Percentiles rank a stretch among this genome's conserved stretches.
phyloP scores from a whole-genome alignment of 805 yeast species.

The Teunomyces barrocoloradensis region DNA sequence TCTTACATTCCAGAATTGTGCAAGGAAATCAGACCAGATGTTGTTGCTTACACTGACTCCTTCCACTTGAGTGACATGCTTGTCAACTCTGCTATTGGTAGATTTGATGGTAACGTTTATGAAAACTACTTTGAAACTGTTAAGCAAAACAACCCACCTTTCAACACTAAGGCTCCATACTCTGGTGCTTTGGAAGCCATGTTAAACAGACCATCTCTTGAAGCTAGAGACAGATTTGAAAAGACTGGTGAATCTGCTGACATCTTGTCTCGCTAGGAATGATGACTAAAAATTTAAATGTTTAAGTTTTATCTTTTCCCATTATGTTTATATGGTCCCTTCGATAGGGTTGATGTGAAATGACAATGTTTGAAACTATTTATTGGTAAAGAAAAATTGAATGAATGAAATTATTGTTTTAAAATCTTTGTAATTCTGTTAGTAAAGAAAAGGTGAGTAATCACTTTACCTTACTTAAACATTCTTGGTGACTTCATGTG shows the following conservation, averaged over 20 bases:
- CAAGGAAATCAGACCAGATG: constrained; percentile 51
- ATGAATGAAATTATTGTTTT: background rate
- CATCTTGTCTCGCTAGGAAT: constrained; percentile 13
- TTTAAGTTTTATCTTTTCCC: background rate
- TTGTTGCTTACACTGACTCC: constrained; percentile 78
- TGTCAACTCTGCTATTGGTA: constrained; percentile 81
- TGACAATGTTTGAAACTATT: background rate
- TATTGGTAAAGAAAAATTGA: background rate
- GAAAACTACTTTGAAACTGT: constrained; percentile 67
- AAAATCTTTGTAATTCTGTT: background rate
- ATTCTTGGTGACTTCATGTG: too few species aligned
- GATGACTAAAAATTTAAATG: background rate
- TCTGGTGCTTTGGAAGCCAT: constrained; percentile 34
- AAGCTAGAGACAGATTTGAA: constrained; percentile 34
- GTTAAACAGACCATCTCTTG: constrained; percentile 32
- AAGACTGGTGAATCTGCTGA: constrained; percentile 28
- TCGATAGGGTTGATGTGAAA: background rate
- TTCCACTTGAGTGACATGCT: constrained; percentile 79
- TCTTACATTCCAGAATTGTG: constrained; percentile 38
- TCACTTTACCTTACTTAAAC: too few species aligned
- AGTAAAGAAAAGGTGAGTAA: background rate
- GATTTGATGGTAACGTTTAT: constrained; percentile 78
- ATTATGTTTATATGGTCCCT: background rate
- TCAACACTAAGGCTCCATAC: constrained; percentile 60
- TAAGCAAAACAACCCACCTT: constrained; percentile 47